Evolutionary conservation across 2,329 filamentous ascomycete genomes (phyloP).

Genomic region (Beauveria pseudobassiana): DNA sequence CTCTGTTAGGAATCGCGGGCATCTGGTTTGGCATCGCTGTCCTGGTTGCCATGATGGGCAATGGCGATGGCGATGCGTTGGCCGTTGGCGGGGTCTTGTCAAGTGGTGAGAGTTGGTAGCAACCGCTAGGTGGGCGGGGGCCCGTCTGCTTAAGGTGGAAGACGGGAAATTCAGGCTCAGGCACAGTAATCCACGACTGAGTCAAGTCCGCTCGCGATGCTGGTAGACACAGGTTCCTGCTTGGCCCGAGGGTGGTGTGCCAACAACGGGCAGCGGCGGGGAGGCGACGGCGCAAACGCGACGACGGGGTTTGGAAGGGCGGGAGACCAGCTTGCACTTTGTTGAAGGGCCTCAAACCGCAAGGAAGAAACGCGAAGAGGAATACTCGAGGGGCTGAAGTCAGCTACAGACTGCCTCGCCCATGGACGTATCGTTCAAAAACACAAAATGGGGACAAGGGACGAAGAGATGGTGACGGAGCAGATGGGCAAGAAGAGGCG

Average conservation of each 20-base stretch:
- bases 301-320: background rate
- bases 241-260: background rate
- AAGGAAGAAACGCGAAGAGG: background rate
- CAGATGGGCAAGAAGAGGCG: conserved; percentile 3
- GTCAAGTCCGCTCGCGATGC: background rate
- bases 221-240: background rate
- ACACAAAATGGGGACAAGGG: background rate
- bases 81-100: background rate
- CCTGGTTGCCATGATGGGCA: conserved; percentile 25
- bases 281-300: conserved; percentile 9
- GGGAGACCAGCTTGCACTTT: background rate
- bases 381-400: too few relatives aligned
- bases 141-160: background rate
- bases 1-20: conserved; percentile 52
- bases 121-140: background rate
- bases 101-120: conserved; percentile 1
- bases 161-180: too few relatives aligned
- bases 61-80: background rate
- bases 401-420: background rate
- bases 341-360: background rate
- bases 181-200: background rate
- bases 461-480: background rate
- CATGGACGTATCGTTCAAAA: background rate
- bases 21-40: conserved; percentile 33
- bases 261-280: background rate